These are phyloP conservation scores for Daldinia decipiens DNA, from an alignment of 495 filamentous ascomycete genomes.

Conservation along the genomic window DNA sequence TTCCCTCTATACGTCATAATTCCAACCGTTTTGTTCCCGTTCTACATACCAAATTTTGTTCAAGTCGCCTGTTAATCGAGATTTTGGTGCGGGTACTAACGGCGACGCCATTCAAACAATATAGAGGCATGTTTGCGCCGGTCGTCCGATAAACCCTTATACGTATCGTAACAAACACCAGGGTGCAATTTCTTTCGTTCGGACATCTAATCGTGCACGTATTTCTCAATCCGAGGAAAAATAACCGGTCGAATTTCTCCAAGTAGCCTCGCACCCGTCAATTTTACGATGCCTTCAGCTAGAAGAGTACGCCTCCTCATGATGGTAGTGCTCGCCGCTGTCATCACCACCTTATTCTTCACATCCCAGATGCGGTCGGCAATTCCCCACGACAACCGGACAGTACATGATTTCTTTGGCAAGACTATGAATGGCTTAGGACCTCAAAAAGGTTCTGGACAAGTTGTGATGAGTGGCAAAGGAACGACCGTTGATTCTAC, in stretches of 20 bases:
- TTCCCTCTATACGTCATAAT: slow-evolving; percentile 13
- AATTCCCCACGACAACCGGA: slow-evolving; percentile 51
- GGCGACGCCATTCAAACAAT: slow-evolving; percentile 6
- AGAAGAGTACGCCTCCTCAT: slow-evolving; percentile 71
- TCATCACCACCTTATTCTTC: slow-evolving; percentile 71
- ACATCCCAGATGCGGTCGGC: slow-evolving; percentile 57
- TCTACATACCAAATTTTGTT: neutral
- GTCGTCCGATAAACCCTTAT: slow-evolving; percentile 27
- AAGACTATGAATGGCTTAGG: slow-evolving; percentile 64
- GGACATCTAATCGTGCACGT: slow-evolving; percentile 15
- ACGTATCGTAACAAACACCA: slow-evolving; percentile 3
- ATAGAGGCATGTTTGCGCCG: slow-evolving; percentile 39
- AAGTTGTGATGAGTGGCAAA: slow-evolving; percentile 50
- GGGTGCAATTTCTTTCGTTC: neutral
- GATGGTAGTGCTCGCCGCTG: slow-evolving; percentile 64
- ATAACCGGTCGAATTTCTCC: neutral
- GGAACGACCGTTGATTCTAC: slow-evolving; percentile 43
- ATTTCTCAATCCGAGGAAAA: slow-evolving; percentile 11
- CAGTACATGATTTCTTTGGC: slow-evolving; percentile 63
- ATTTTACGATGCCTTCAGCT: slow-evolving; percentile 72
- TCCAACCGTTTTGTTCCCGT: slow-evolving; percentile 3
- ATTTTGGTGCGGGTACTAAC: neutral
- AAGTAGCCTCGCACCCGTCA: slow-evolving; percentile 8
- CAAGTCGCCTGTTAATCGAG: slow-evolving; percentile 11
- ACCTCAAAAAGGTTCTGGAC: slow-evolving; percentile 43